These are phyloP conservation scores for Crithidia thermophila DNA, from an alignment of 208 protist species.

Conservation along the genomic window DNA sequence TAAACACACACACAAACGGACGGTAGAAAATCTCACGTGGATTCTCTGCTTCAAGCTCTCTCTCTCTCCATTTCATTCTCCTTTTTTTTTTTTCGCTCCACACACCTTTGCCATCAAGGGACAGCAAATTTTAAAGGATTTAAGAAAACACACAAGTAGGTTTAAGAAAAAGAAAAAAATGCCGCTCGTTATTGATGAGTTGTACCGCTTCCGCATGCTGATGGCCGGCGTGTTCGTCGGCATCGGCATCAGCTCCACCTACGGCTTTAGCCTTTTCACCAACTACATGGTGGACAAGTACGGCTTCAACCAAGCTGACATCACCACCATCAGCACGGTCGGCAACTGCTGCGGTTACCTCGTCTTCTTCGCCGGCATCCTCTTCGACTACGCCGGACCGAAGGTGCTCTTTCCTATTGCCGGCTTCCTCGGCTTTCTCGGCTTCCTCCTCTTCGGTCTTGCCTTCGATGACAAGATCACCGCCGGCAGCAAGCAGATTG, in stretches of 20 bases:
- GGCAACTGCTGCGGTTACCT: conserved; percentile 70
- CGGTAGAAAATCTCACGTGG: background rate
- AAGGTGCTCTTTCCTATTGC: conserved; percentile 50
- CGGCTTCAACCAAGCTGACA: conserved; percentile 62
- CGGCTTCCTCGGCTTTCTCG: conserved; percentile 48
- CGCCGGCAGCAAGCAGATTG: conserved; percentile 35
- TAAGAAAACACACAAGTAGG: background rate
- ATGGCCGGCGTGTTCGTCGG: conserved; percentile 67
- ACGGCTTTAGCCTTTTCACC: conserved; percentile 80
- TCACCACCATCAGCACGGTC: conserved; percentile 86
- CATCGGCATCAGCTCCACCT: conserved; percentile 68
- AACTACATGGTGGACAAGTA: conserved; percentile 58
- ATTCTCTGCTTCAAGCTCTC: background rate
- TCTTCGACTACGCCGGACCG: conserved; percentile 78
- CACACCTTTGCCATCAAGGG: too few relatives aligned
- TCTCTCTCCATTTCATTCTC: background rate
- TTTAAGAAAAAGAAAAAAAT: conserved; percentile 13
- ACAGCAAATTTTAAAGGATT: background rate
- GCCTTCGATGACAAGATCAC: conserved; percentile 61
- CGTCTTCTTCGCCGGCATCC: conserved; percentile 61
- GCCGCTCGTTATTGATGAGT: conserved; percentile 63
- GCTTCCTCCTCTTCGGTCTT: conserved; percentile 69
- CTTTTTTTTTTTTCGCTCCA: conserved; percentile 13
- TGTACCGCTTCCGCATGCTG: conserved; percentile 77
- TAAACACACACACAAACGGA: background rate